Conservation (phyloP, 345 rosid genomes). For the Populus ilicifolia region DNA sequence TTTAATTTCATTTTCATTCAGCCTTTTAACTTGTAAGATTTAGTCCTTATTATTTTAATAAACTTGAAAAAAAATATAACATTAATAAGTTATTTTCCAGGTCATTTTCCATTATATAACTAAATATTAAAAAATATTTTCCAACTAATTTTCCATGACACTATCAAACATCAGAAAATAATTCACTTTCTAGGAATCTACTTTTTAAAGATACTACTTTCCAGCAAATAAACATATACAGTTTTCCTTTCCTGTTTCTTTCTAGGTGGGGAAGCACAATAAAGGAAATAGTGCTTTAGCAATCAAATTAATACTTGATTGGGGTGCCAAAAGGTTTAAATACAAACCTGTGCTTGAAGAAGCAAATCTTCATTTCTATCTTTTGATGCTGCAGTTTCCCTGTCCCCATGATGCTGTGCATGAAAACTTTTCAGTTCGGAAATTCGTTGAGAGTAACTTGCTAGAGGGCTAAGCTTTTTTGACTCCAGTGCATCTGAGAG, state of each 20-base stretch:
- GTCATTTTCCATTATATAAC: no score
- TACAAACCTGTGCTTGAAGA: constrained; percentile 48
- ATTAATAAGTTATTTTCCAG: no score
- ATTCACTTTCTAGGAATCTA: no score
- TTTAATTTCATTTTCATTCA: no score
- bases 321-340: constrained; percentile 12
- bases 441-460: constrained; percentile 37
- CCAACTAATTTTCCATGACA: no score
- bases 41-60: no score
- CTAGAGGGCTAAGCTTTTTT: constrained; percentile 31
- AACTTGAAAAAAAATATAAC: no score
- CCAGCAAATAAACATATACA: background rate
- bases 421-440: constrained; percentile 33
- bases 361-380: constrained; percentile 33
- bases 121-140: no score
- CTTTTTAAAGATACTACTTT: no score
- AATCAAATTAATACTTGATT: background rate
- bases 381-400: constrained; percentile 26
- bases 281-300: background rate
- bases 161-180: no score
- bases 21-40: no score
- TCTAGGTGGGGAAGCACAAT: background rate
- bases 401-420: constrained; percentile 27
- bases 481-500: constrained; percentile 57
- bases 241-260: background rate